These are phyloP conservation scores for Oryza punctata DNA, from an alignment of 176 grass and related monocot genomes.

Conservation along the genomic window DNA sequence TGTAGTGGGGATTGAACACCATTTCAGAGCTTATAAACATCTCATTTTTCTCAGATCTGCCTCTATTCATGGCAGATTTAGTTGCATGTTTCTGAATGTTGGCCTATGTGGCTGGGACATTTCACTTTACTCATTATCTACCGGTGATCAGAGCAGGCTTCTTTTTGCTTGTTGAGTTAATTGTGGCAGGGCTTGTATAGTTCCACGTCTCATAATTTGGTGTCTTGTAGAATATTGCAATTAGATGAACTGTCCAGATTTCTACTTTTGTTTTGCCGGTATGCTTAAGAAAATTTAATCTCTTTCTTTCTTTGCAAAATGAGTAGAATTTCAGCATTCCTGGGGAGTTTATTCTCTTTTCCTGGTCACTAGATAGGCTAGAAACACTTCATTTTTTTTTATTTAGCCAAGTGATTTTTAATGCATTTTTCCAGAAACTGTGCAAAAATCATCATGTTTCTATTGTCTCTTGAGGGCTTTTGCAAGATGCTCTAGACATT, in stretches of 20 bases:
- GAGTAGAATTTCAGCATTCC: background rate
- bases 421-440: background rate
- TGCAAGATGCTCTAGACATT: background rate
- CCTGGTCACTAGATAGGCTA: no score
- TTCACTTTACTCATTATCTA: background rate
- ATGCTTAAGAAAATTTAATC: background rate
- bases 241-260: background rate
- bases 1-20: background rate
- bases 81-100: background rate
- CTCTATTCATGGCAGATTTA: background rate
- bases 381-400: background rate
- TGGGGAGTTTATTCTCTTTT: background rate
- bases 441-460: background rate
- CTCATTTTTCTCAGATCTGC: background rate
- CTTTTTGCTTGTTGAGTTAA: background rate
- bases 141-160: background rate
- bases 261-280: conserved; percentile 3
- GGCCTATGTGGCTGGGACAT: background rate
- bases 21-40: background rate
- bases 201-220: background rate
- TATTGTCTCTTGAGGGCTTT: background rate
- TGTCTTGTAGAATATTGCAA: background rate
- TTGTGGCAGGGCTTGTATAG: background rate
- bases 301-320: background rate
- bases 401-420: background rate